phyloP scores from a whole-genome alignment of 148 eudicot species.

The Rhododendron griersonianum region DNA sequence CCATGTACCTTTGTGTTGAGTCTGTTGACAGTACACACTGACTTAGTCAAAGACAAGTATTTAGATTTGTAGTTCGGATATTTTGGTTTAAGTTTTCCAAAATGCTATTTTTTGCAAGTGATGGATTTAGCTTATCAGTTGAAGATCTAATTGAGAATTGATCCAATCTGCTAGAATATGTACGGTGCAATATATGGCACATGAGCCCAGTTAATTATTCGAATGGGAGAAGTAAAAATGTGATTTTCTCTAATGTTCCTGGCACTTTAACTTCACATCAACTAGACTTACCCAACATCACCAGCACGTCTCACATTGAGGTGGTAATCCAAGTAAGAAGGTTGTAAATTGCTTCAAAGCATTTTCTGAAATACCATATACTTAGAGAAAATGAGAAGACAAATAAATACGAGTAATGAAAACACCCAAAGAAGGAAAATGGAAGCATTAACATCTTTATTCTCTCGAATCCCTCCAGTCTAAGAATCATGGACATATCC shows the following conservation, averaged over 20 bases:
- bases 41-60: not conserved
- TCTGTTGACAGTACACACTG: not conserved
- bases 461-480: no score
- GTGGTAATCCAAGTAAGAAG: not conserved
- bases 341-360: no score
- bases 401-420: no score
- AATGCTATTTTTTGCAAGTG: not conserved
- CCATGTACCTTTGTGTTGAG: not conserved
- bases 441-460: no score
- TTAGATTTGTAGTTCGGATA: not conserved
- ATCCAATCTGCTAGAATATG: not conserved
- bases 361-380: not conserved
- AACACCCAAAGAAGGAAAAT: no score
- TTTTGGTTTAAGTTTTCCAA: not conserved
- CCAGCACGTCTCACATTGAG: not conserved
- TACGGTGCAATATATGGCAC: not conserved
- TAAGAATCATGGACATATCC: no score
- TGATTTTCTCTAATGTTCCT: not conserved
- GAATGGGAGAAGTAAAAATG: not conserved
- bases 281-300: no score
- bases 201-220: not conserved
- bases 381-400: no score
- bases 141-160: not conserved
- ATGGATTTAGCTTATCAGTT: not conserved
- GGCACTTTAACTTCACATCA: not conserved